These are phyloP conservation scores for Aspergillus brunneoviolaceus DNA, from an alignment of 2,329 filamentous ascomycete species.

Conservation along the genomic window DNA sequence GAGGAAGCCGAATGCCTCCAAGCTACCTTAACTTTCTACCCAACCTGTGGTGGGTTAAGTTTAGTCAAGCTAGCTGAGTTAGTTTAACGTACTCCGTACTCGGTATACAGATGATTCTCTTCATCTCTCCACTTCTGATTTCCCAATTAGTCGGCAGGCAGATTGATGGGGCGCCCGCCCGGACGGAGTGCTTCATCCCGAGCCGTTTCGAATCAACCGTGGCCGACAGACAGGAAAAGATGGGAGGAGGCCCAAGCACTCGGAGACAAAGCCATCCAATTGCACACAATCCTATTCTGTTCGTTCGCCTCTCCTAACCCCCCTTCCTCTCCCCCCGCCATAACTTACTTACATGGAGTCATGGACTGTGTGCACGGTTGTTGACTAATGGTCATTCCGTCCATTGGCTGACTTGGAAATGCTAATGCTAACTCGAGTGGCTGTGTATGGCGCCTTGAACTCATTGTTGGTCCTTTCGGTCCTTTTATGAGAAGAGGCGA, in stretches of 20 bases:
- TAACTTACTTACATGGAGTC: neutral
- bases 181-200: conserved; percentile 7
- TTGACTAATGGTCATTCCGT: neutral
- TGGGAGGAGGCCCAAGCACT: conserved; percentile 22
- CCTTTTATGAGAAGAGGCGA: neutral
- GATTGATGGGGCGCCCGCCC: neutral
- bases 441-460: neutral
- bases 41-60: no score
- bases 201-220: conserved; percentile 9
- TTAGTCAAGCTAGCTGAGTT: no score
- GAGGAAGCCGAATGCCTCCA: no score
- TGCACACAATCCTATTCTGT: neutral
- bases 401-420: no score
- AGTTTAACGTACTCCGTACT: no score
- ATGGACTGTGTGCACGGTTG: neutral
- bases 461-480: neutral
- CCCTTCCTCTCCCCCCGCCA: neutral
- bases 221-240: conserved; percentile 3
- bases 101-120: no score
- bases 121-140: no score
- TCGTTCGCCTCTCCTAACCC: no score
- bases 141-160: neutral
- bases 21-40: no score
- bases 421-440: neutral
- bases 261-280: conserved; percentile 18